A percentile compares a stretch with the other conserved stretches of the same genome.
phyloP scores from a whole-genome alignment of 176 grass and related monocot genomes.

The Avena eriantha region DNA sequence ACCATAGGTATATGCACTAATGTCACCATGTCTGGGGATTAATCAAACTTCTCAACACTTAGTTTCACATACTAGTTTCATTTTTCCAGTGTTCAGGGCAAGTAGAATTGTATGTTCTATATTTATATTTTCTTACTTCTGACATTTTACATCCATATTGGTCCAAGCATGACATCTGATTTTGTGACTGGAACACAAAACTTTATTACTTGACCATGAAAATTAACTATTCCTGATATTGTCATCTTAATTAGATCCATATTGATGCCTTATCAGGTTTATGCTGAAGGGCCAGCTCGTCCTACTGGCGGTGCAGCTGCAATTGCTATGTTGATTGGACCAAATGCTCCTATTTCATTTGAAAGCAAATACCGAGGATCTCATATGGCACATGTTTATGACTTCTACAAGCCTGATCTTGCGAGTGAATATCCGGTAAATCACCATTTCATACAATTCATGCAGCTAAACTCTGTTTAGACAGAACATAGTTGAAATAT shows the following conservation, averaged over 20 bases:
- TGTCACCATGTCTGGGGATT: background rate
- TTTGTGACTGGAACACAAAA: background rate
- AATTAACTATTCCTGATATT: constrained; percentile 7
- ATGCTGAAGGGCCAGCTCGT: constrained; percentile 79
- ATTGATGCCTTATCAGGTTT: constrained; percentile 54
- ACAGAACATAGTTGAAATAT: background rate
- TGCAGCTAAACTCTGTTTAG: background rate
- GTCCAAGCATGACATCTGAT: background rate
- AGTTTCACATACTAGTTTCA: background rate
- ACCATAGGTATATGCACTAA: background rate
- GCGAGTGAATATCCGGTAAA: constrained; percentile 90
- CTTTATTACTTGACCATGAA: background rate
- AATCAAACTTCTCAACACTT: background rate
- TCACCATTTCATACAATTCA: background rate
- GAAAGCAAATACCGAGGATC: constrained; percentile 86
- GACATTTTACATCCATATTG: constrained; percentile 21
- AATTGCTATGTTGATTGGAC: constrained; percentile 86
- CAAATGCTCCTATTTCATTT: constrained; percentile 76
- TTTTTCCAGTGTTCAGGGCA: background rate
- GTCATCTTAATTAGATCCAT: constrained; percentile 5
- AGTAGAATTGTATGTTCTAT: constrained; percentile 12
- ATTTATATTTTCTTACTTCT: background rate
- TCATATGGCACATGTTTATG: constrained; percentile 88
- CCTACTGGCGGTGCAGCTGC: constrained; percentile 82
- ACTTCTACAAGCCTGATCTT: constrained; percentile 90